phyloP scores from a whole-genome alignment of 305 asterid genomes.

The Fraxinus latifolia region DNA sequence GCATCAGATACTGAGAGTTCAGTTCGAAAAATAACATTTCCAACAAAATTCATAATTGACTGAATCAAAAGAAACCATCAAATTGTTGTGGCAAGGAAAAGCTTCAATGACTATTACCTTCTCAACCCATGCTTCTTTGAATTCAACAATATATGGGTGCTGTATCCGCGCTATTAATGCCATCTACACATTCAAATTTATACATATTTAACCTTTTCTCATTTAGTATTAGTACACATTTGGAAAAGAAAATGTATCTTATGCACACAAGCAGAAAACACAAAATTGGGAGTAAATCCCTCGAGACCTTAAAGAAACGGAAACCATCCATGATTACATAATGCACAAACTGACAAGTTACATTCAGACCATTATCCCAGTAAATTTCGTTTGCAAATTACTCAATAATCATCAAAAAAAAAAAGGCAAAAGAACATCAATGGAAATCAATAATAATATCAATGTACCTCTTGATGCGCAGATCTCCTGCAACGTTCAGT shows the following conservation, averaged over 20 bases:
- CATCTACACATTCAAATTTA: slow-evolving; percentile 61
- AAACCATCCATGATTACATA: not conserved
- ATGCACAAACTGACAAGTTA: not conserved
- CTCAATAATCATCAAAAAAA: slow-evolving; percentile 5
- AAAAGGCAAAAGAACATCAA: not conserved
- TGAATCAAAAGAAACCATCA: slow-evolving; percentile 2
- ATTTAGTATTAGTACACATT: slow-evolving; percentile 12
- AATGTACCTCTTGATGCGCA: slow-evolving; percentile 87
- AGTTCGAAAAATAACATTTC: not conserved
- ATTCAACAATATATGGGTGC: slow-evolving; percentile 90
- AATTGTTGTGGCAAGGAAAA: not conserved
- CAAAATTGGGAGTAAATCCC: not conserved
- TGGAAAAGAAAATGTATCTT: not conserved
- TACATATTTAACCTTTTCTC: slow-evolving; percentile 14
- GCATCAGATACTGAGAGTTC: slow-evolving; percentile 23
- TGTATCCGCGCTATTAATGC: slow-evolving; percentile 86
- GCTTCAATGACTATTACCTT: slow-evolving; percentile 51
- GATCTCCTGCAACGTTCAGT: slow-evolving; percentile 97
- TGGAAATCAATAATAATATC: not conserved
- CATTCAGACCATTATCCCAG: not conserved
- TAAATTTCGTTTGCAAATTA: not conserved
- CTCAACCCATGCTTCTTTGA: slow-evolving; percentile 99
- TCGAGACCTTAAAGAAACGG: slow-evolving; percentile 15
- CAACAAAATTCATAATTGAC: not conserved
- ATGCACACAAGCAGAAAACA: not conserved